Evolutionary conservation across 345 rosid genomes (phyloP).

Genomic region (Physaria fendleri): DNA sequence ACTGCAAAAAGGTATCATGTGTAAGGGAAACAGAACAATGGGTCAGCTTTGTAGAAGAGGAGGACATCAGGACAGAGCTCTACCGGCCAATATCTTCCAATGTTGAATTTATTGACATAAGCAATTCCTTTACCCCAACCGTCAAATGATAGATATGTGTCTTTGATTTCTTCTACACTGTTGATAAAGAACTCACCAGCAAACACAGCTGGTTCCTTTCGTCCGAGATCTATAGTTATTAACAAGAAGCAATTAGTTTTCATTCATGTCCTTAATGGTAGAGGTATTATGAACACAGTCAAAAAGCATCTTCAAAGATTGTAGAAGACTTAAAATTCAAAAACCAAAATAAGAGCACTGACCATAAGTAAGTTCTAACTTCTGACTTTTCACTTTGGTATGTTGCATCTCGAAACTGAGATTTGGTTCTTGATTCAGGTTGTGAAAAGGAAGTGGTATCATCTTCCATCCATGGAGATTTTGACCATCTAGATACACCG

Average conservation of each 20-base stretch:
- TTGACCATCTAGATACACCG: conserved; percentile 56
- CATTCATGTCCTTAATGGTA: not conserved
- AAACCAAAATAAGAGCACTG: not conserved
- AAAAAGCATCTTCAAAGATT: not conserved
- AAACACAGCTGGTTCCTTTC: conserved; percentile 61
- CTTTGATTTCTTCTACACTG: conserved; percentile 41
- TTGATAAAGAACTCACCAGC: conserved; percentile 50
- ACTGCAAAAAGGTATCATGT: conserved; percentile 40
- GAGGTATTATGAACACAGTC: not conserved
- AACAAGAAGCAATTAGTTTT: not conserved
- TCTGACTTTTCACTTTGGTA: conserved; percentile 21
- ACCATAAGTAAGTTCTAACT: conserved; percentile 34
- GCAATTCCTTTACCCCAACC: conserved; percentile 92
- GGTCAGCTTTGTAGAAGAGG: not conserved
- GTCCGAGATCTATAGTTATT: conserved; percentile 36
- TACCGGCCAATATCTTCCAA: conserved; percentile 98
- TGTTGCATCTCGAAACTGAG: conserved; percentile 31
- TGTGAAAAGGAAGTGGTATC: conserved; percentile 64
- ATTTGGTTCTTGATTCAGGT: conserved; percentile 50
- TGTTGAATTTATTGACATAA: conserved; percentile 65
- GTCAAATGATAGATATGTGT: conserved; percentile 67
- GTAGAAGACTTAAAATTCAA: not conserved
- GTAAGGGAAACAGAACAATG: not conserved
- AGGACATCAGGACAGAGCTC: not conserved
- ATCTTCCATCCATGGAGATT: conserved; percentile 73